phyloP scores from a whole-genome alignment of 345 rosid genomes.

The Euphorbia pulcherrima region DNA sequence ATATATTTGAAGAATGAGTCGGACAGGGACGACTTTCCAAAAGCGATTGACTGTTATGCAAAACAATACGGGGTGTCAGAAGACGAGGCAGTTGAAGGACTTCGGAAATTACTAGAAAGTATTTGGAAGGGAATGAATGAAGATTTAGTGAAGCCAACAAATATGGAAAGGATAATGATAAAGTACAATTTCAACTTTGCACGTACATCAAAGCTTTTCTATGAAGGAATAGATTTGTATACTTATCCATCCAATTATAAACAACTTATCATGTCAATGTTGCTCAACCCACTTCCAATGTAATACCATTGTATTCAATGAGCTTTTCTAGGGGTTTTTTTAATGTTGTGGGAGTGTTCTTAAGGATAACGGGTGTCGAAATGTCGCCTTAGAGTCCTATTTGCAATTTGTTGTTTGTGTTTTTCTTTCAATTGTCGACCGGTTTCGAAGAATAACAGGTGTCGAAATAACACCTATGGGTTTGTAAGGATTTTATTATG shows the following conservation, averaged over 20 bases:
- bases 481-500: too few relatives aligned
- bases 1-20: slow-evolving; percentile 1
- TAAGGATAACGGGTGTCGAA: too few relatives aligned
- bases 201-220: background rate
- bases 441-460: too few relatives aligned
- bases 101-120: background rate
- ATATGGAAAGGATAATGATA: background rate
- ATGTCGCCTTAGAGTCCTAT: too few relatives aligned
- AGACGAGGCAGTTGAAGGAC: background rate
- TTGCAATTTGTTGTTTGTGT: too few relatives aligned
- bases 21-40: background rate
- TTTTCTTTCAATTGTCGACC: too few relatives aligned
- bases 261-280: background rate
- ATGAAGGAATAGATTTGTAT: background rate
- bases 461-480: too few relatives aligned
- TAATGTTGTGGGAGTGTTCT: too few relatives aligned
- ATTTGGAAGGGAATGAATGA: slow-evolving; percentile 10
- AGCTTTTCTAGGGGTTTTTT: too few relatives aligned
- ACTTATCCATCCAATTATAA: background rate
- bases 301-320: too few relatives aligned
- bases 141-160: slow-evolving; percentile 11
- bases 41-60: background rate
- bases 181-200: background rate
- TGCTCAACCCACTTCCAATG: background rate
- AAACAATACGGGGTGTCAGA: background rate